Base-by-base conservation (phyloP, 1,139 yeast genomes). In the Meyerozyma guilliermondii region DNA sequence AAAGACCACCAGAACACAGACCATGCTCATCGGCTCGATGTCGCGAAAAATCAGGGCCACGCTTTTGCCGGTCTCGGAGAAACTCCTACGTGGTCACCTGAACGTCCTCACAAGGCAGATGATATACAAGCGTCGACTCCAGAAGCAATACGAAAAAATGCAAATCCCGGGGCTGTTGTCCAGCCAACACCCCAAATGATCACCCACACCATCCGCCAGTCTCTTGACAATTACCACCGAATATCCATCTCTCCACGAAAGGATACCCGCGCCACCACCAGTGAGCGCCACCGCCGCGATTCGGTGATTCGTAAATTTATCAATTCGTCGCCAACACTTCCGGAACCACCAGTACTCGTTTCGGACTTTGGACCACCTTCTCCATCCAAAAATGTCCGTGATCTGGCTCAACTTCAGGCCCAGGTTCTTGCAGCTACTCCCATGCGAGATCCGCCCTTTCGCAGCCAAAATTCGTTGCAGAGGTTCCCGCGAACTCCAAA, bases 401-500 rank as follows among this genome's bases (percentile, higher is more conserved):
- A 17, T 52, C 56, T 1, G 52, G 53, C 23, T 45, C 54, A 17
- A 51, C 7, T 13, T 4, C 22, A 20, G 7, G 6, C 22, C 7
- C 22, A 6, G 22, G 22, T 4, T 20, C 5, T 20, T 6, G 22
- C 22, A 6, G 22, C 22, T 20, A 26, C 28, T 10, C 28, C 28
- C 7, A 7, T 26, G 28, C 28, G 28, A n/a, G 60, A 3, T 63
- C 65, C 5, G 44, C 49, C 3, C 51, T 48, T 39, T 35, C 26
- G 35, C 41, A 36, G 17, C 49, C 62, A 59, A 41, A 62, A 50
- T 40, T 64, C 58, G 37, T 60, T 61, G 7, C 78, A 72, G 44
- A 54, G 80, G 44, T 76, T 76, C 46, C 81, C 81, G 1, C 60
- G 71, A 39, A 74, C 82, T 0, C 80, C 80, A 4, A 68, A 68